Base-by-base conservation (phyloP, 768 basidiomycete genomes). In the Arthromyces matolae region DNA sequence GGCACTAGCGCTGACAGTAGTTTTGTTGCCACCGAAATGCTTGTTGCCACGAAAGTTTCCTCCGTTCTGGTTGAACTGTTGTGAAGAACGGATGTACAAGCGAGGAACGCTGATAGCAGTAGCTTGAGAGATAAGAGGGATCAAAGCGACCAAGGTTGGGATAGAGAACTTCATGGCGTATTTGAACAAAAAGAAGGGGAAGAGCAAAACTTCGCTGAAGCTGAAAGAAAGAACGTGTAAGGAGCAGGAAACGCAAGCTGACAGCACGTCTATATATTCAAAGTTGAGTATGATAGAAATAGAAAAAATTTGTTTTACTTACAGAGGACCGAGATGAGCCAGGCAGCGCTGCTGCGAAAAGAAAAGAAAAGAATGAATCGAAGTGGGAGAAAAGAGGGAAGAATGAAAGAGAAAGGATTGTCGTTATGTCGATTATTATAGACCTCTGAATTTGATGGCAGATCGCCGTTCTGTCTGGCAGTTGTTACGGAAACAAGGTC, bases 291-390 rank as follows among this genome's bases (percentile, higher is more conserved):
- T 16, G 7, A 12, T 33, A 10, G 3, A 33, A 33, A 18, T 14
- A 33, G 32, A 33, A 42, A 10, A 31, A 18, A 28, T n/a, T n/a
- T 32, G 8, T 10, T 12, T 4, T 24, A 59, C 64, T 53, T 59
- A 57, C 63, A 59, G 55, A 58, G 45, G 50, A 38, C 8, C 49
- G 55, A 56, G 58, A 64, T 55, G n/a, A 62, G 57, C 56, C 60
- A 61, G 60, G 42, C 80, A 81, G 80, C 81, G 51, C 80, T 63
- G 81, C 79, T 81, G 80, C 78, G 53, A 59, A 61, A 60, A 53
- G 58, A 52, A 50, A 49, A 53, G 58, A 51, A 54, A 57, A 53
- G 59, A n/a, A n/a, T n/a, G n/a, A n/a, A n/a, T n/a, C n/a, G n/a
- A n/a, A n/a, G n/a, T n/a, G n/a, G n/a, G n/a, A 61, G 60, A 45